Evolutionary conservation across 768 basidiomycete species (phyloP).

Genomic region (Chalciporus chontae): DNA sequence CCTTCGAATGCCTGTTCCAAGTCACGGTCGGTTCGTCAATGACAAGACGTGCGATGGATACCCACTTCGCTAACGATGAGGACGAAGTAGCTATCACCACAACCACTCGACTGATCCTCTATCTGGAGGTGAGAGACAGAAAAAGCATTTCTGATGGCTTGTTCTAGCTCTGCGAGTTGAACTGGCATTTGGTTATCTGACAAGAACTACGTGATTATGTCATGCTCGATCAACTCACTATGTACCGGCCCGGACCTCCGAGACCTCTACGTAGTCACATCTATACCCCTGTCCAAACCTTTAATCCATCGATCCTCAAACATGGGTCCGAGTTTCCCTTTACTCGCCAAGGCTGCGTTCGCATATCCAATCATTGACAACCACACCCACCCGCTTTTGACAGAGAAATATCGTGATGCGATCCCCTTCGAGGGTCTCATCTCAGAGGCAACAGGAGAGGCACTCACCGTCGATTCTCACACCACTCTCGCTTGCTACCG

Average conservation of each 20-base stretch:
- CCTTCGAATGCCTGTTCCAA: constrained; percentile 66
- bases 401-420: constrained; percentile 37
- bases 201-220: constrained; percentile 4
- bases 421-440: constrained; percentile 62
- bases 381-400: constrained; percentile 72
- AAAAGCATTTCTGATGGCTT: constrained; percentile 59
- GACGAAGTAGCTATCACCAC: constrained; percentile 75
- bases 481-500: constrained; percentile 58
- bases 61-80: constrained; percentile 73
- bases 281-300: neutral
- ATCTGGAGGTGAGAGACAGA: constrained; percentile 68
- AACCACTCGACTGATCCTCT: constrained; percentile 74
- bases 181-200: constrained; percentile 51
- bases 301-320: neutral
- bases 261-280: too few species aligned
- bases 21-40: neutral
- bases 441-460: constrained; percentile 58
- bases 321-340: constrained; percentile 15
- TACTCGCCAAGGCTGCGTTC: constrained; percentile 18
- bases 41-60: neutral
- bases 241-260: too few species aligned
- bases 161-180: constrained; percentile 51
- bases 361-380: constrained; percentile 67
- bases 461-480: constrained; percentile 46
- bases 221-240: neutral